phyloP scores from a whole-genome alignment of 108 stramenopile species.

The Nannochloropsis oceanica region DNA sequence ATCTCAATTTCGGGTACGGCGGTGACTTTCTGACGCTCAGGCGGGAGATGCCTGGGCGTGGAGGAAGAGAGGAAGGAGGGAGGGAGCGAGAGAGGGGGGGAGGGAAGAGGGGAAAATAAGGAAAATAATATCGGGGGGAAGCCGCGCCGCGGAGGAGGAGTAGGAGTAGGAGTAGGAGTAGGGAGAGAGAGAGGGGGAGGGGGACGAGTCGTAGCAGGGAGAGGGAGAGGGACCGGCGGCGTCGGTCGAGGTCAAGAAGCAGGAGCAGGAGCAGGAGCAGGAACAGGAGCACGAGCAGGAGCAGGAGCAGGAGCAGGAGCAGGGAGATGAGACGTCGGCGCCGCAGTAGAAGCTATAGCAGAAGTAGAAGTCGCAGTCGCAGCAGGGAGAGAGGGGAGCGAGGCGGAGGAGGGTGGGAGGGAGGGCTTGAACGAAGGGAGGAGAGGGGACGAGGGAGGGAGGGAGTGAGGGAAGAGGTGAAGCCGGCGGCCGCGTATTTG shows the following conservation, averaged over 20 bases:
- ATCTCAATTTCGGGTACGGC: background rate
- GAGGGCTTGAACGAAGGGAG: too few relatives aligned
- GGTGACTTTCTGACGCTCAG: background rate
- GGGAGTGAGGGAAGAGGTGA: background rate
- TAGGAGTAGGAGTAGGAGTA: background rate
- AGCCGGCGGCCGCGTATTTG: background rate
- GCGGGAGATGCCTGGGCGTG: background rate
- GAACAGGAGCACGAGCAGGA: background rate
- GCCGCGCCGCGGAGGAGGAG: constrained; percentile 26
- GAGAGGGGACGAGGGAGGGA: background rate
- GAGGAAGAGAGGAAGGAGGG: constrained; percentile 5
- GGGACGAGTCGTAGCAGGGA: background rate
- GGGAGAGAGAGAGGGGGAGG: background rate
- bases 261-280: too few relatives aligned
- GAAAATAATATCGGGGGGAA: constrained; percentile 37
- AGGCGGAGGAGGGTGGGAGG: background rate
- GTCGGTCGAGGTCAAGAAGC: too few relatives aligned
- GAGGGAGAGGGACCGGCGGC: background rate
- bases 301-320: background rate
- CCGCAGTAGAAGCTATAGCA: background rate
- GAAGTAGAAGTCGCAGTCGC: background rate
- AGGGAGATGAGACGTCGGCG: background rate
- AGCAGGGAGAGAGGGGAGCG: background rate
- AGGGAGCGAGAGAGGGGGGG: constrained; percentile 3
- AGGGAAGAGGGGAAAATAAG: constrained; percentile 22